Conservation (phyloP, 176 grass and related monocot species). For the Carex parvula region DNA sequence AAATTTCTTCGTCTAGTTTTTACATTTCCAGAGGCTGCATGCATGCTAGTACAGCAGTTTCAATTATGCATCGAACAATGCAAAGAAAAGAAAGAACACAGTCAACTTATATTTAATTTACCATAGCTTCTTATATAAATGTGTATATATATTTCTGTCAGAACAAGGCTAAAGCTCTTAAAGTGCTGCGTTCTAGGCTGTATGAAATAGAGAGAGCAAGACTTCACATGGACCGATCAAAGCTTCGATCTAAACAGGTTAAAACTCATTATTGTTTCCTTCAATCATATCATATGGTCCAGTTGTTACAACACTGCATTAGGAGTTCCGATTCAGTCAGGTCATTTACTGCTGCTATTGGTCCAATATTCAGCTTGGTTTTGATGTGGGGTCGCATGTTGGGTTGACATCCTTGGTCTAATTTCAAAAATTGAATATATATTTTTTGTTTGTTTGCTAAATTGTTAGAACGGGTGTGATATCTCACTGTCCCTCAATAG, state of each 20-base stretch:
- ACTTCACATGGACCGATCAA: constrained; percentile 72
- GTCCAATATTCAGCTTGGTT: not conserved
- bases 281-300: not conserved
- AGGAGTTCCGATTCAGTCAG: not conserved
- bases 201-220: constrained; percentile 81
- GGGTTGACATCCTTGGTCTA: not conserved
- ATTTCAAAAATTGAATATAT: not conserved
- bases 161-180: constrained; percentile 97
- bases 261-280: not conserved
- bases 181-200: constrained; percentile 74
- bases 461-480: not conserved
- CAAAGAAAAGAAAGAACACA: too few species aligned
- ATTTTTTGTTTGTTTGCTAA: not conserved
- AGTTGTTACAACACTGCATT: not conserved
- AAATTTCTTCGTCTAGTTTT: not conserved
- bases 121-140: not conserved
- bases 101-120: too few species aligned
- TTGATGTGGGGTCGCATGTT: not conserved
- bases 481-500: not conserved
- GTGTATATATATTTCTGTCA: constrained; percentile 10
- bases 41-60: not conserved
- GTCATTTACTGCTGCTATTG: not conserved
- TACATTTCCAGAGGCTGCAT: not conserved
- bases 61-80: not conserved
- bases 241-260: constrained; percentile 79